A percentile compares a stretch with the other conserved stretches of the same genome.
Evolutionary conservation across 345 rosid species (phyloP).

Genomic region (Brassica incana): DNA sequence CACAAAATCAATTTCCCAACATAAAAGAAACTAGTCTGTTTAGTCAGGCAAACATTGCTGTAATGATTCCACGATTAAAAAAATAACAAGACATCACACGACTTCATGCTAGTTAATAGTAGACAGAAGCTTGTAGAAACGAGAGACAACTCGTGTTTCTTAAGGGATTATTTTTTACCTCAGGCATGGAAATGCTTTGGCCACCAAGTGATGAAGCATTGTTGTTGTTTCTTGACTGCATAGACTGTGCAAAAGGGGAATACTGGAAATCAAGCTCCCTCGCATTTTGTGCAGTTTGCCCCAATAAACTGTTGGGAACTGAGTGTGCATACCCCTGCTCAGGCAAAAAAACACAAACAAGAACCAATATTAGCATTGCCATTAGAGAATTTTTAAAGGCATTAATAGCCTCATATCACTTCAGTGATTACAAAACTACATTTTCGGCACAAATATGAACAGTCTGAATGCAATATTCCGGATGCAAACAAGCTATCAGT

Average conservation of each 20-base stretch:
- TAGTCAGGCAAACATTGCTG: neutral
- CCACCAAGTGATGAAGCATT: slow-evolving; percentile 50
- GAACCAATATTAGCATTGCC: neutral
- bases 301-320: slow-evolving; percentile 67
- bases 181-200: slow-evolving; percentile 58
- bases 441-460: neutral
- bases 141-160: neutral
- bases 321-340: slow-evolving; percentile 74
- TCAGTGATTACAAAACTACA: neutral
- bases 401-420: neutral
- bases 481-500: too few species aligned
- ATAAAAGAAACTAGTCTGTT: neutral
- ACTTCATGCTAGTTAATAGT: neutral
- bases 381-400: neutral
- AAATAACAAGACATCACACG: neutral
- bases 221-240: slow-evolving; percentile 66
- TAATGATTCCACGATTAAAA: neutral
- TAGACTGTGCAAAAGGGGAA: slow-evolving; percentile 76
- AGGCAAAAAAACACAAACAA: slow-evolving; percentile 16
- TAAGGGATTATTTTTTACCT: slow-evolving; percentile 50
- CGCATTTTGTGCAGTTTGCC: slow-evolving; percentile 65
- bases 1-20: neutral
- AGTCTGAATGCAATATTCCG: neutral
- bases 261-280: slow-evolving; percentile 83
- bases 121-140: neutral